Percentiles rank a stretch among this genome's conserved stretches.
These are phyloP conservation scores for Paramarasmius palmivorus DNA, from an alignment of 1,284 basidiomycete genomes.

Conservation along the genomic window DNA sequence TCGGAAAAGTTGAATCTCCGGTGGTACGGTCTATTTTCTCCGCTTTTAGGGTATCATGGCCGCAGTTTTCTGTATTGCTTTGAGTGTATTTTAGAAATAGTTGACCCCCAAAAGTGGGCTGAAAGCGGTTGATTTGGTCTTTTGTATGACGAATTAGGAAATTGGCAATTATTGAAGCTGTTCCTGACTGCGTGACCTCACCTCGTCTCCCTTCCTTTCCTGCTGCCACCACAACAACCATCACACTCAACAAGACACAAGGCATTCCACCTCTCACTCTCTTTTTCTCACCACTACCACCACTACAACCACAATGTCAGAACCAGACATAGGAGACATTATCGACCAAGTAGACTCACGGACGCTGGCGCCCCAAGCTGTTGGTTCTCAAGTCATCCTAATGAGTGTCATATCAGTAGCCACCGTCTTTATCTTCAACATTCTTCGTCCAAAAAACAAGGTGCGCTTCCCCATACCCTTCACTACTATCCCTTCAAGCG, in stretches of 20 bases:
- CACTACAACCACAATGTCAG: neutral
- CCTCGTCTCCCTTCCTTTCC: too few species aligned
- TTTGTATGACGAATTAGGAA: too few species aligned
- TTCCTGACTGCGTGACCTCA: too few species aligned
- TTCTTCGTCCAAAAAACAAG: constrained; percentile 81
- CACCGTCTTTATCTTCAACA: constrained; percentile 71
- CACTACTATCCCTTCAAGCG: neutral
- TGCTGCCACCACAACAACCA: too few species aligned
- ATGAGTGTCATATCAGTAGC: constrained; percentile 71
- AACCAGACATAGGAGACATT: constrained; percentile 36
- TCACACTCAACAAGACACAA: neutral
- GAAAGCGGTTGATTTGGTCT: too few species aligned
- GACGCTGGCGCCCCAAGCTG: constrained; percentile 78
- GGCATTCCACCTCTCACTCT: neutral
- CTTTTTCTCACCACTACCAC: neutral
- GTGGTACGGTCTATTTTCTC: too few species aligned
- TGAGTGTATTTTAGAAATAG: too few species aligned
- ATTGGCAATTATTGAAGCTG: too few species aligned
- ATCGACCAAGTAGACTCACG: constrained; percentile 48
- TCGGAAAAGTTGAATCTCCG: too few species aligned
- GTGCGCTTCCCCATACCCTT: constrained; percentile 31
- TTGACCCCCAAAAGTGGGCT: too few species aligned
- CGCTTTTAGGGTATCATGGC: too few species aligned
- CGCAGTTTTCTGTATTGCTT: too few species aligned
- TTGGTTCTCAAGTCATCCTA: constrained; percentile 78